Base-by-base conservation (phyloP, 148 eudicot species). In the Rhododendron williamsianum region DNA sequence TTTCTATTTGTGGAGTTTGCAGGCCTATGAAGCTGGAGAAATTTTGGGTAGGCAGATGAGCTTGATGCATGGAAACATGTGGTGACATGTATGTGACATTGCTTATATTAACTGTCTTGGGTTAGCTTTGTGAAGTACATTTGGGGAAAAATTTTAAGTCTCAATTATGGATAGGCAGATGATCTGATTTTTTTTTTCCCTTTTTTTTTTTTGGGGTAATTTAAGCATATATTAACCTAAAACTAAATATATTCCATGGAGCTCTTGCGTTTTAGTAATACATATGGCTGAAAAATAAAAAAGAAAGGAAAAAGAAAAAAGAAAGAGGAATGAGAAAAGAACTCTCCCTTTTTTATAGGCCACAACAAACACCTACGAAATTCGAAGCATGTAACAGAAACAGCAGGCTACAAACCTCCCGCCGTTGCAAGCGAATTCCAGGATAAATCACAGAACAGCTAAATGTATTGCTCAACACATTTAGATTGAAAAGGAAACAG, bases 221-320 rank as follows among this genome's bases (percentile, higher is more conserved):
- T 45, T 45, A 46, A 46, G 49, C 49, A 46, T 46, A 46, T 46
- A 9, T 46, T 46, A 46, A 9, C 49, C 49, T 46, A 46, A 46
- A 46, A 46, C 49, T 46, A 46, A 46, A 9, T 46, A 46, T 21
- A 41, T 16, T 15, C 12, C 60, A 16, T 54, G 60, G 60, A 16
- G 60, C 58, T 15, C 21, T 54, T 54, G 58, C 16, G 18, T 60
- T n/a, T 8, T 36, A n/a, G 36, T 56, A 30, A 35, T 41, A 43
- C 7, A 6, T 41, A 0, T 41, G n/a, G 73, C 51, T 54, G 46
- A 38, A 18, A 81, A 73, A 10, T 16, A 6, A 58, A 45, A 35
- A 90, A 19, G 27, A 60, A 30, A 38, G 41, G 45, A 56, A 12
- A 81, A 73, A 10, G 15, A 3, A 46, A 45, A 41, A 90, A 19